Evolutionary conservation across 106 monocot genomes (phyloP).

Genomic region (Apostasia ramifera): DNA sequence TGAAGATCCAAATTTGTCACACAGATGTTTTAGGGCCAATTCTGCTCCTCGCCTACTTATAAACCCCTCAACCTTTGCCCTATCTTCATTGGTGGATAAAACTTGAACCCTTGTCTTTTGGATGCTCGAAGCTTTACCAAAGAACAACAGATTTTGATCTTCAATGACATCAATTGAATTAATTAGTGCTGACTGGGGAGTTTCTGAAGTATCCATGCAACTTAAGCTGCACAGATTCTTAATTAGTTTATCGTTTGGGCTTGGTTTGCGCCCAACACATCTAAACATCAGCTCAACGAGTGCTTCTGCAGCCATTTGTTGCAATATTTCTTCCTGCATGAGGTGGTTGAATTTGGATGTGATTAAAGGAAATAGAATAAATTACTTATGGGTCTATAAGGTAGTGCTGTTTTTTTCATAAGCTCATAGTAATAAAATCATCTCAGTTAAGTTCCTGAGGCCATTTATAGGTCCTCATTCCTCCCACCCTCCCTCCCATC

Average conservation of each 20-base stretch:
- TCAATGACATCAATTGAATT: constrained; percentile 73
- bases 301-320: constrained; percentile 81
- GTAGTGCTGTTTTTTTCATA: no score
- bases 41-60: constrained; percentile 92
- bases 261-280: constrained; percentile 83
- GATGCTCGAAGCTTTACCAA: constrained; percentile 28
- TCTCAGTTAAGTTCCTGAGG: no score
- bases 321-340: constrained; percentile 85
- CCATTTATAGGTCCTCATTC: no score
- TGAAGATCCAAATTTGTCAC: constrained; percentile 66
- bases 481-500: no score
- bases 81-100: constrained; percentile 52
- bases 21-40: constrained; percentile 69
- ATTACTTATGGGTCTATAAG: no score
- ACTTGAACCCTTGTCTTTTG: constrained; percentile 46
- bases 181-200: constrained; percentile 67
- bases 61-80: constrained; percentile 77
- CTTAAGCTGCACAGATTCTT: constrained; percentile 78
- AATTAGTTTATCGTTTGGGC: constrained; percentile 92
- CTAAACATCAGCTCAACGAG: constrained; percentile 79
- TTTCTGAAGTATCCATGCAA: constrained; percentile 74
- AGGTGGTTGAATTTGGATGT: not conserved
- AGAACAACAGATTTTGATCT: constrained; percentile 62
- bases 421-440: no score
- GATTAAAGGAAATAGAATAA: not conserved